These are phyloP conservation scores for Collybia sp. DNA, from an alignment of 768 basidiomycete species.

Conservation along the genomic window DNA sequence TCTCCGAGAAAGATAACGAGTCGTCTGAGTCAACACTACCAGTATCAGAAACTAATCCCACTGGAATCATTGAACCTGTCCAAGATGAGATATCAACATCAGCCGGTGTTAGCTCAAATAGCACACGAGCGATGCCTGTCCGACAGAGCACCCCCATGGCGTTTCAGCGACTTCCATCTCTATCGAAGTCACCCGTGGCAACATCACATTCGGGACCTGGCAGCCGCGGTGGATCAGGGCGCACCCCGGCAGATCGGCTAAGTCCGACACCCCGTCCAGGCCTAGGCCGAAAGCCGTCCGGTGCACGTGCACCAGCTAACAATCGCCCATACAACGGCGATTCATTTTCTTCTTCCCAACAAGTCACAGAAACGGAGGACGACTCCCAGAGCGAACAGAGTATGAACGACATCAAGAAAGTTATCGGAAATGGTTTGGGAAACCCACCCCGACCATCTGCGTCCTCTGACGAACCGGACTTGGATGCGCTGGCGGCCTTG, in stretches of 20 bases:
- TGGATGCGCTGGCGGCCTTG: slow-evolving; percentile 76
- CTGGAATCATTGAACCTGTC: slow-evolving; percentile 2
- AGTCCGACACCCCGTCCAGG: slow-evolving; percentile 32
- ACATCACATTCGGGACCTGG: slow-evolving; percentile 8
- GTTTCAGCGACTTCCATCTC: slow-evolving; percentile 20
- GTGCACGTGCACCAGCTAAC: slow-evolving; percentile 71
- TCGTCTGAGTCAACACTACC: slow-evolving; percentile 25
- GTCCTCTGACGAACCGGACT: slow-evolving; percentile 44
- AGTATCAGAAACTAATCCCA: slow-evolving; percentile 12
- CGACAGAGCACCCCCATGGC: slow-evolving; percentile 35
- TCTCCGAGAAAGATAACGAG: slow-evolving; percentile 38
- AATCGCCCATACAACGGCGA: slow-evolving; percentile 36
- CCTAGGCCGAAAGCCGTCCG: slow-evolving; percentile 71
- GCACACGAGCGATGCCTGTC: slow-evolving; percentile 15
- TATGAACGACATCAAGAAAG: slow-evolving; percentile 4
- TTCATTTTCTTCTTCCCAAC: slow-evolving; percentile 33
- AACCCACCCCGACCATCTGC: slow-evolving; percentile 5
- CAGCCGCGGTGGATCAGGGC: not conserved
- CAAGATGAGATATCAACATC: slow-evolving; percentile 2
- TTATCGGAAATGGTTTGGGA: slow-evolving; percentile 6
- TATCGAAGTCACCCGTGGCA: slow-evolving; percentile 12
- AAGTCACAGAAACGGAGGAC: slow-evolving; percentile 25
- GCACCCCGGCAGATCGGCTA: slow-evolving; percentile 18
- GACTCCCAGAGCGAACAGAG: slow-evolving; percentile 21
- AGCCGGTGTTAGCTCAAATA: slow-evolving; percentile 5